Evolutionary conservation across 108 stramenopile species (phyloP), one percentile per base, ranked within the genome.

Genomic region (Nannochloropsis gaditana): DNA sequence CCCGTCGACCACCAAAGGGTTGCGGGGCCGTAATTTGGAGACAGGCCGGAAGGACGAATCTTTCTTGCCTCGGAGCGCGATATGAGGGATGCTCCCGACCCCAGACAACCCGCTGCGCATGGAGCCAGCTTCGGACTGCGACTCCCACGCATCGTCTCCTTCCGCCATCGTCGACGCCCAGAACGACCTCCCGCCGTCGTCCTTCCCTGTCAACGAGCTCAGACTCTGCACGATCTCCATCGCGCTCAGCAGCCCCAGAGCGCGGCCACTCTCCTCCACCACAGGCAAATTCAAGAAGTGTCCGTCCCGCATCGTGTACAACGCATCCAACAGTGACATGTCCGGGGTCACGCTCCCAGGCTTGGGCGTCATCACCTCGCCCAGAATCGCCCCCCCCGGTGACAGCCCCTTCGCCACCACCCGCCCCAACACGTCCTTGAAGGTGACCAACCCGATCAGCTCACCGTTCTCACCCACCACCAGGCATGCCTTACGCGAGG

Each of bases 381-480:
- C 87, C 11, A 95, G 93, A 10, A 90, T 21, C 9, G 95, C 96
- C 45, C 79, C 80, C 82, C 94, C 94, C 59, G 95, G 80, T 9
- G 90, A 89, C 42, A 94, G 83, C 59, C 93, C 94, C 87, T 95
- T 95, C 0, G 95, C 94, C 79, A 97, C 91, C 10, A 93, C 96
- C 21, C 95, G 89, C 9, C 88, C 94, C 93, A 97, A 94, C 93
- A 97, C 92, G 85, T 97, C 96, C 91, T 95, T 97, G 85, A 95
- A 95, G 3, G 86, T 86, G 45, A 86, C 11, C 43, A 86, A 31
- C n/a, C 86, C 86, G 44, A 44, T 44, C 86, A 86, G 45, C 43
- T 73, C 47, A 43, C 86, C 86, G 21, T 83, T 21, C 45, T 21
- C 82, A 4, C 82, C 59, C 5, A 92, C 93, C 1, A 96, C 96